Evolutionary conservation across 192 early-diverging fungal species (phyloP), one percentile per base, ranked within the genome.

Genomic region (Lobulomyces angularis): DNA sequence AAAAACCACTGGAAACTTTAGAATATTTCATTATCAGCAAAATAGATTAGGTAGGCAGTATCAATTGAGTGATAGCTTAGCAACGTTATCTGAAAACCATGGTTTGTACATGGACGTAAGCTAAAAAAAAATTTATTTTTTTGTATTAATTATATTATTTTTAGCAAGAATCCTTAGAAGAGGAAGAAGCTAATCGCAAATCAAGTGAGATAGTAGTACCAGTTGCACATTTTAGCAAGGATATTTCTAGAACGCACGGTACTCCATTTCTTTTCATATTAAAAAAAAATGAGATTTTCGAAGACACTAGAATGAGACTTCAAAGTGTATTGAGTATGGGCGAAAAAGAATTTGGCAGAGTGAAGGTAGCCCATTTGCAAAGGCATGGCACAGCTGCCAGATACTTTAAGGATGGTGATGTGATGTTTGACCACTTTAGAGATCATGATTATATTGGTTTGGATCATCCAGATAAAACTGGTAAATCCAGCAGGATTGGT

Each of bases 261-360:
- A 63, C 86, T 25, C 93, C 93, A 17, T 93, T 97, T 63, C 61
- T 61, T 41, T 82, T 94, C 43, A 48, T 75, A 25, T 49, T 86
- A 24, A 67, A 59, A n/a, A n/a, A 78, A 65, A 80, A 67, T 33
- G 88, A 90, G 49, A 16, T 55, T 14, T 74, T 84, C 46, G 29
- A 64, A 8, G 77, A 74, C 1, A 85, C 84, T 16, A 85, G 81
- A 71, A 44, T 51, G 40, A 71, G 90, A 5, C 64, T 95, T 41
- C 75, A 74, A 41, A 54, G 35, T 39, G 58, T 75, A 25, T 63
- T 83, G 18, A 84, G 85, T 8, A 68, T 86, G 74, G 67, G 65
- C 50, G 82, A 90, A 29, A 87, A 84, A 63, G 90, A 95, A 26
- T 83, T 83, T 43, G 65, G 54, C 0, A 79, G 77, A 41, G 61